A percentile compares a stretch with the other conserved stretches of the same genome.
Conservation (phyloP, 768 basidiomycete species). For the Russula brevipes region DNA sequence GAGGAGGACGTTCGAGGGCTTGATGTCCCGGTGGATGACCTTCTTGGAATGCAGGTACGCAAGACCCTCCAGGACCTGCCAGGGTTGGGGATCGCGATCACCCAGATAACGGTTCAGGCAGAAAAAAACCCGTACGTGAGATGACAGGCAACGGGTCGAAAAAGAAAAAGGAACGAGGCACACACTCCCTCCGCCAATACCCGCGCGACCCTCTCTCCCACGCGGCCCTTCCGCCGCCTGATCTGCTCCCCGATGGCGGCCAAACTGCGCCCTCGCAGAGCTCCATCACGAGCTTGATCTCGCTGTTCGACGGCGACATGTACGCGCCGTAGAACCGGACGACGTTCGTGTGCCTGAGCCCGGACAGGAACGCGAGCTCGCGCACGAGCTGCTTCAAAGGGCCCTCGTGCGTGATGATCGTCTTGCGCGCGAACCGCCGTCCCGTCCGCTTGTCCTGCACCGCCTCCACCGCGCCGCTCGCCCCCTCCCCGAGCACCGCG, state of each 20-base stretch:
- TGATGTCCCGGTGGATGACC: conserved; percentile 90
- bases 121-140: not conserved
- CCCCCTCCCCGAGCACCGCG: conserved; percentile 76
- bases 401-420: conserved; percentile 78
- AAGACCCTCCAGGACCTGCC: conserved; percentile 72
- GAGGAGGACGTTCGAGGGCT: conserved; percentile 82
- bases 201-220: conserved; percentile 77
- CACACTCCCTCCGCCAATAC: conserved; percentile 83
- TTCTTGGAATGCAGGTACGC: conserved; percentile 79
- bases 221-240: conserved; percentile 61
- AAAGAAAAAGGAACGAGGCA: not conserved
- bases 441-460: conserved; percentile 72
- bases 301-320: conserved; percentile 70
- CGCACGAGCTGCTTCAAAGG: conserved; percentile 82
- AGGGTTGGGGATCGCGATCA: not conserved
- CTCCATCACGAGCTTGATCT: conserved; percentile 91
- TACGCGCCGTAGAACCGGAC: conserved; percentile 85
- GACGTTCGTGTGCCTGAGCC: conserved; percentile 75
- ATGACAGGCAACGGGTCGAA: not conserved
- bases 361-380: conserved; percentile 79
- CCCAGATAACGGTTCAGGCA: not conserved
- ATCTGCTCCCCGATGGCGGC: conserved; percentile 78
- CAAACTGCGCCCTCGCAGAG: conserved; percentile 70
- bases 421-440: conserved; percentile 84
- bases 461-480: conserved; percentile 87